phyloP scores from a whole-genome alignment of 2,329 filamentous ascomycete species.

The Talaromyces sp. region DNA sequence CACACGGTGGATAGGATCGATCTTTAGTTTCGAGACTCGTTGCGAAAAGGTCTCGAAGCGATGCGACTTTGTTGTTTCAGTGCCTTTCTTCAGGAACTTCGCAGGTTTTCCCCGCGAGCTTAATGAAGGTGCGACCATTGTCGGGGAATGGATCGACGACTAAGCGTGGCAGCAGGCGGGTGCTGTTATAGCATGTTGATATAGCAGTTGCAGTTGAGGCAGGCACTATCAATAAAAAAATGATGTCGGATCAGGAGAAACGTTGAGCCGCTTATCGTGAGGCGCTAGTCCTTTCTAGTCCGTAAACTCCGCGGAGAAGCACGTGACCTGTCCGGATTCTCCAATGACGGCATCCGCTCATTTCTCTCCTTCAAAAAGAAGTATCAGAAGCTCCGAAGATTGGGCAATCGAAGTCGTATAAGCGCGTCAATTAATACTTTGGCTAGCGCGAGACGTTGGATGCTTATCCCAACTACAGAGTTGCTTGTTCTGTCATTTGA shows the following conservation, averaged over 20 bases:
- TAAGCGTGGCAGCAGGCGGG: slow-evolving; percentile 21
- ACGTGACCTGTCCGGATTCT: slow-evolving; percentile 13
- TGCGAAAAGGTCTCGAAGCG: slow-evolving; percentile 87
- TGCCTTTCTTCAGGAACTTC: slow-evolving; percentile 64
- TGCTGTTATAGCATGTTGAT: slow-evolving; percentile 27
- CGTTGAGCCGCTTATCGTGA: slow-evolving; percentile 25
- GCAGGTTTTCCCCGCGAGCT: slow-evolving; percentile 66
- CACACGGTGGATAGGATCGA: slow-evolving; percentile 88
- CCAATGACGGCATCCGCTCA: slow-evolving; percentile 18
- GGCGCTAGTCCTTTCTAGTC: slow-evolving; percentile 14
- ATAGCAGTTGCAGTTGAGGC: not conserved
- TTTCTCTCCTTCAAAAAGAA: not conserved
- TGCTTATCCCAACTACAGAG: not conserved
- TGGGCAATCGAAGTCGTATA: not conserved
- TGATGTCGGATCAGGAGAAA: slow-evolving; percentile 35
- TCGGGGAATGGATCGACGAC: slow-evolving; percentile 1
- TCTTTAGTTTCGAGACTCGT: slow-evolving; percentile 85
- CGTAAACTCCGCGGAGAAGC: slow-evolving; percentile 8
- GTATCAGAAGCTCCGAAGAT: not conserved
- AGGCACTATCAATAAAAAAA: slow-evolving; percentile 18
- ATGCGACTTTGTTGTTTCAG: slow-evolving; percentile 74
- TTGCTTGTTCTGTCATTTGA: not conserved
- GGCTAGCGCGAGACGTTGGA: not conserved
- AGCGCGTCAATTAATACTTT: not conserved
- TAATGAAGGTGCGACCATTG: slow-evolving; percentile 53